Evolutionary conservation across 2,329 filamentous ascomycete species (phyloP), one percentile per base, ranked within the genome.

Genomic region (Lomentospora prolificans): DNA sequence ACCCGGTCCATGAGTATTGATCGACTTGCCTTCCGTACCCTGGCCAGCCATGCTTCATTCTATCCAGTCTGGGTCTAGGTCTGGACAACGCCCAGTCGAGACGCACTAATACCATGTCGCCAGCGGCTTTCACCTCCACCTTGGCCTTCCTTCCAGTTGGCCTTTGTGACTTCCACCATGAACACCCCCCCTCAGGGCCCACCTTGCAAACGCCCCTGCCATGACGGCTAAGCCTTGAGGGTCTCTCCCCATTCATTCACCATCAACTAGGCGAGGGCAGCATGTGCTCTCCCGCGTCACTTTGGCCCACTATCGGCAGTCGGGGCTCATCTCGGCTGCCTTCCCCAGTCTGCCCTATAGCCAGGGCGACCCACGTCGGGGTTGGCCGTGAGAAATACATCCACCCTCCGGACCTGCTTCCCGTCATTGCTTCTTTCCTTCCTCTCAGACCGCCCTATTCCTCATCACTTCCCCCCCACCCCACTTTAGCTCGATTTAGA

Each of bases 361-460:
- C 24, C 10, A 51, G 25, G 48, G 48, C 48, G 28, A 51, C 8
- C 48, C 14, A 9, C 28, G 17, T 51, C 48, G 48, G 48, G 27
- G 48, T 12, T 51, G 48, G 27, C 48, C 48, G 27, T 17, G 14
- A 14, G 10, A 12, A 6, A 22, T 17, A 22, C 7, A 41, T 17
- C 36, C 36, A 41, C 8, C 36, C n/a, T 41, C 36, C 8, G 36
- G 44, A 19, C 22, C 25, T 17, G 3, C 24, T 28, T 28, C 25
- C 48, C 28, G 48, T 31, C 48, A 31, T 51, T 51, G 48, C 22
- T 51, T 51, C 48, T 51, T n/a, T 28, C 25, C 25, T 51, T 31
- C n/a, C 30, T 30, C 48, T 28, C 14, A 51, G 22, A 28, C 48
- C 48, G 12, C 25, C 10, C 19, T 25, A 22, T 3, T 25, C 3